Base-by-base conservation (phyloP, 495 filamentous ascomycete species). In the Penicillium coffeae region DNA sequence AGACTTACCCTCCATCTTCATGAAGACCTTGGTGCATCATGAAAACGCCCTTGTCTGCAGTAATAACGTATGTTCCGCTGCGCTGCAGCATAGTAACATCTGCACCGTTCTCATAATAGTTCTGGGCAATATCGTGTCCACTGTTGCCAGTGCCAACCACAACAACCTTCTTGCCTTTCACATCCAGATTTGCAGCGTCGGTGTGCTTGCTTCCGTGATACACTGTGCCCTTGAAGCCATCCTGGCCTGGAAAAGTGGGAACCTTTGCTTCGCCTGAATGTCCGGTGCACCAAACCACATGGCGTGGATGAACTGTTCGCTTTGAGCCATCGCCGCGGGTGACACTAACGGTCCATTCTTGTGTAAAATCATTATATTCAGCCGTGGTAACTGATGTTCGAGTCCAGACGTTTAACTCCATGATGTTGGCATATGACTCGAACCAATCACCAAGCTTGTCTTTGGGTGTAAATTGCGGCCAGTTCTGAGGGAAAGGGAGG, bases 101-200 rank as follows among this genome's bases (percentile, higher is more conserved):
- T 21, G 70, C 68, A 0, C 89, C 89, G 27, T 87, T 83, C 49
- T 92, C 86, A 61, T 83, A 83, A 57, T 76, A 92, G 58, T 91
- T 85, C 63, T 92, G 85, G 10, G 86, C 84, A 51, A 93, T 93
- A 57, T 93, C 89, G 54, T 91, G 84, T n/a, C 78, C 80, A 14
- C 86, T 89, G 59, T 90, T 93, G 58, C 89, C 87, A 36, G 82
- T 86, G 3, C 89, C 89, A 3, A 95, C 80, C 1, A 95, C 79
- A n/a, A 92, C 66, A 0, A 81, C 89, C 44, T 83, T 86, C 59
- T 85, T 88, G 3, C 79, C 81, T 8, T 68, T 65, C 7, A 70
- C 61, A 30, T 69, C 55, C 13, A 50, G 45, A 16, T 65, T 51
- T 8, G 69, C 62, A 1, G 70, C 70, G 40, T 73, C 68, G 10